These are phyloP conservation scores for Ophiostoma fasciatum DNA, from an alignment of 2,329 filamentous ascomycete species.

Conservation along the genomic window DNA sequence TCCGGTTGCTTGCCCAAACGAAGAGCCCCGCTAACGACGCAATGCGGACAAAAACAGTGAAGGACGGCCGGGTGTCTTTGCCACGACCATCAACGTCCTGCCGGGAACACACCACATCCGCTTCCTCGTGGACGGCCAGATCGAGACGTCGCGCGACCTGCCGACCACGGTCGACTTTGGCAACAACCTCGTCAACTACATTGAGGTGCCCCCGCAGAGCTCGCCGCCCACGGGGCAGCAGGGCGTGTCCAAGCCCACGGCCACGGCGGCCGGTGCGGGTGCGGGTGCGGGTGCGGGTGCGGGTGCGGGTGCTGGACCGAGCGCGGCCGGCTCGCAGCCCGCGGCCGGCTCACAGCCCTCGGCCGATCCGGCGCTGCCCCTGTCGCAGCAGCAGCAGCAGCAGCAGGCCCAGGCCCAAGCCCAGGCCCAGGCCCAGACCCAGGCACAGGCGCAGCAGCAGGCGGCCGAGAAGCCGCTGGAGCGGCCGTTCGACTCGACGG, in stretches of 20 bases:
- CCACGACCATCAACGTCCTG: slow-evolving; percentile 66
- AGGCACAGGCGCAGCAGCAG: not conserved
- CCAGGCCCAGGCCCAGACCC: not conserved
- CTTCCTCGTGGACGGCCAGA: slow-evolving; percentile 87
- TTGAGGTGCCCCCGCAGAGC: slow-evolving; percentile 77
- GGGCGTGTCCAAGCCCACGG: not conserved
- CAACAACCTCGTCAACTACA: slow-evolving; percentile 96
- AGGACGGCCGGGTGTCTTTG: slow-evolving; percentile 48
- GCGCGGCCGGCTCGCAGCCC: slow-evolving; percentile 12
- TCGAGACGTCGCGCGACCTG: slow-evolving; percentile 73
- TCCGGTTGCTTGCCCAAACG: too few species aligned
- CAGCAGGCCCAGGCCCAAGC: not conserved
- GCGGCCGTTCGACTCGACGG: slow-evolving; percentile 1
- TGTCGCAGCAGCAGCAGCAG: not conserved
- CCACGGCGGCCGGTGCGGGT: slow-evolving; percentile 9
- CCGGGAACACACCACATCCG: slow-evolving; percentile 94
- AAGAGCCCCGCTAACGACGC: not conserved
- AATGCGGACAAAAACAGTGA: slow-evolving; percentile 25
- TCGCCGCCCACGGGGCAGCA: slow-evolving; percentile 23
- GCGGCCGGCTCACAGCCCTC: slow-evolving; percentile 9
- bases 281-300: slow-evolving; percentile 13
- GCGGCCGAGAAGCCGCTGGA: not conserved
- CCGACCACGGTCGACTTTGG: slow-evolving; percentile 96
- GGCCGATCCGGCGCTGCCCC: not conserved
- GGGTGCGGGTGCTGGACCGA: too few species aligned